These are phyloP conservation scores for Kondoa subrosea DNA, from an alignment of 768 basidiomycete genomes.

Conservation along the genomic window DNA sequence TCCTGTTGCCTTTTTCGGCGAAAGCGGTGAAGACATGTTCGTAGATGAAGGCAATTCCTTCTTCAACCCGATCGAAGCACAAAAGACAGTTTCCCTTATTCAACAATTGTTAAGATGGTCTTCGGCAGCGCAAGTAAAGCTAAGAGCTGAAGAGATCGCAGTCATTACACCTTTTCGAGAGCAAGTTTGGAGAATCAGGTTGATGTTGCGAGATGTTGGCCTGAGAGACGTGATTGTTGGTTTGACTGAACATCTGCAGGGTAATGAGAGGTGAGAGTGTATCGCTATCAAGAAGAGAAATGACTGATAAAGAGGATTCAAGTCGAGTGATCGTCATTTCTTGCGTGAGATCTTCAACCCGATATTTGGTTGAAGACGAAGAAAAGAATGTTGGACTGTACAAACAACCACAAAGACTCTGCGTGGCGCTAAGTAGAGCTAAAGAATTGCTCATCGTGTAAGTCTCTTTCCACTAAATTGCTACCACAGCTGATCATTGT, in stretches of 20 bases:
- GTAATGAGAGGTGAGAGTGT: slow-evolving; percentile 28
- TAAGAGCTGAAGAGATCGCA: slow-evolving; percentile 29
- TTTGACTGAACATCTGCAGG: slow-evolving; percentile 33
- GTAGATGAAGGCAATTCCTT: slow-evolving; percentile 33
- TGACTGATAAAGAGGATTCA: neutral
- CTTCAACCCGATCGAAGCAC: slow-evolving; percentile 27
- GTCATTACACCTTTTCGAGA: slow-evolving; percentile 33
- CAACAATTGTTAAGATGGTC: neutral
- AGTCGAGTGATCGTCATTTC: slow-evolving; percentile 26
- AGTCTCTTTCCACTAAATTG: neutral
- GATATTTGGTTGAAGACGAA: slow-evolving; percentile 29
- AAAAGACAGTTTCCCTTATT: neutral
- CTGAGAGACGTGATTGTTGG: slow-evolving; percentile 32
- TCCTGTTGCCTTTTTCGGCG: slow-evolving; percentile 29
- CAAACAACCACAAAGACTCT: slow-evolving; percentile 24
- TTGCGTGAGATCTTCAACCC: slow-evolving; percentile 21
- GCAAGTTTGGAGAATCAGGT: slow-evolving; percentile 32
- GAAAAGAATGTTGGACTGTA: slow-evolving; percentile 29
- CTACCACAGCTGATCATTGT: too few species aligned
- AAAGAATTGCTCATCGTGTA: neutral
- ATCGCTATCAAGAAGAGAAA: neutral
- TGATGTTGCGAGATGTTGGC: slow-evolving; percentile 23
- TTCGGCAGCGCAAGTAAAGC: neutral
- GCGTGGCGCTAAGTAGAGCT: slow-evolving; percentile 10
- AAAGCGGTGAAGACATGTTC: slow-evolving; percentile 28